Percentiles rank a stretch among this genome's conserved stretches.
Evolutionary conservation across 495 filamentous ascomycete genomes (phyloP).

Genomic region (Entonaema liquescens): DNA sequence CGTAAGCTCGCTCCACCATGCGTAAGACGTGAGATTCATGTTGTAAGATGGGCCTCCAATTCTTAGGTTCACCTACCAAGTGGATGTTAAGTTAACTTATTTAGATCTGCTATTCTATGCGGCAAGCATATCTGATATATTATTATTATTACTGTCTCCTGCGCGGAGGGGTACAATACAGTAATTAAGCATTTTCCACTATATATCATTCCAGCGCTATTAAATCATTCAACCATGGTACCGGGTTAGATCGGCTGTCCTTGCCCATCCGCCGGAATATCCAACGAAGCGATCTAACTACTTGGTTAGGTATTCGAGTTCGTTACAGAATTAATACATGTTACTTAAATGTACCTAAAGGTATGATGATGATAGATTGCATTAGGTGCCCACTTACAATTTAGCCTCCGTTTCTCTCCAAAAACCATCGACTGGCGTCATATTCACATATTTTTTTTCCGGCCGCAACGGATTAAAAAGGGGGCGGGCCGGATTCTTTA

Average conservation of each 20-base stretch:
- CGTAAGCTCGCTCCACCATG: neutral
- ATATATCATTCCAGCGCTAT: neutral
- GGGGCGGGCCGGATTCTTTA: conserved; percentile 26
- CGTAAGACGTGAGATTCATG: conserved; percentile 20
- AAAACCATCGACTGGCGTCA: neutral
- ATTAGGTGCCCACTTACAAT: conserved; percentile 2
- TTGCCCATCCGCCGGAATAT: conserved; percentile 20
- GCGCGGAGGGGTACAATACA: neutral
- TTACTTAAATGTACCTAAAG: conserved; percentile 7
- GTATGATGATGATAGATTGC: conserved; percentile 6
- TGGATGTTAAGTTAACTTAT: neutral
- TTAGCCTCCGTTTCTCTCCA: conserved; percentile 7
- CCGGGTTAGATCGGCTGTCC: conserved; percentile 2
- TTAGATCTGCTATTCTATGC: neutral
- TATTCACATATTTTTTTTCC: neutral
- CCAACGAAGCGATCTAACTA: neutral
- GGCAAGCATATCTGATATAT: too few species aligned
- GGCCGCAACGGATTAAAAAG: conserved; percentile 17
- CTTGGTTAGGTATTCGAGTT: neutral
- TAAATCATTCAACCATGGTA: neutral
- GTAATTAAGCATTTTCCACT: neutral
- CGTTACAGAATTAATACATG: neutral
- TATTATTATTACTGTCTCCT: neutral
- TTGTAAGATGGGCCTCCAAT: conserved; percentile 22
- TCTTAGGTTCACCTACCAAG: neutral